Evolutionary conservation across 495 filamentous ascomycete genomes (phyloP), one percentile per base, ranked within the genome.

Genomic region (Penicillium lividum): DNA sequence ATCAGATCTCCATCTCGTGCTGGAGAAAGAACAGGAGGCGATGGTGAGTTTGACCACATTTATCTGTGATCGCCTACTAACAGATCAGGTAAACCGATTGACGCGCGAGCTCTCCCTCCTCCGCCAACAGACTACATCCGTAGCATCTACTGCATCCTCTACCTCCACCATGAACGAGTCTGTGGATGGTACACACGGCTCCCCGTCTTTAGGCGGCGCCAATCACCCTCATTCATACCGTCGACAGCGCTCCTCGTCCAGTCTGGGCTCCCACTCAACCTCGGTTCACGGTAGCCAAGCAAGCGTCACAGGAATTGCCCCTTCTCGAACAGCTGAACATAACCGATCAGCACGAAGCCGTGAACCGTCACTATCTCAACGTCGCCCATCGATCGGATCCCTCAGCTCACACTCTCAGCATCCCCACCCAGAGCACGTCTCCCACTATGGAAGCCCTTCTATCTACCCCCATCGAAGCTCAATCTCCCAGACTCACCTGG

Each of bases 1-100:
- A 9, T 89, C 89, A 2, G 93, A 96, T 67, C 77, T 97, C 40
- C 91, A 96, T 73, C 74, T 88, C 60, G 84, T 93, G 70, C 79
- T 96, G 38, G 93, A 97, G 74, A 91, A 93, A 67, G 93, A 96
- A 66, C 93, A 97, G 67, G 93, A 97, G 70, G 88, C 90, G n/a
- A 86, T 96, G 65, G 93, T 93, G 81, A 54, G 84, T 76, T 1
- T 46, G 6, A 36, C 4, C n/a, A 18, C 38, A 31, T 33, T 5
- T 11, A 34, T 34, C 27, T 18, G 29, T 8, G 22, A 47, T 29
- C 29, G 44, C 48, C 36, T 55, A 16, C 53, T 60, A 56, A 65
- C 54, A 50, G 40, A 8, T 13, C 66, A 95, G 92, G 90, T 96
- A 46, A 97, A 97, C 74, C 90, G 92, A 47, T 82, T 97, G 52